These are phyloP conservation scores for Colletotrichum incanum DNA, from an alignment of 2,329 filamentous ascomycete species.

Conservation along the genomic window DNA sequence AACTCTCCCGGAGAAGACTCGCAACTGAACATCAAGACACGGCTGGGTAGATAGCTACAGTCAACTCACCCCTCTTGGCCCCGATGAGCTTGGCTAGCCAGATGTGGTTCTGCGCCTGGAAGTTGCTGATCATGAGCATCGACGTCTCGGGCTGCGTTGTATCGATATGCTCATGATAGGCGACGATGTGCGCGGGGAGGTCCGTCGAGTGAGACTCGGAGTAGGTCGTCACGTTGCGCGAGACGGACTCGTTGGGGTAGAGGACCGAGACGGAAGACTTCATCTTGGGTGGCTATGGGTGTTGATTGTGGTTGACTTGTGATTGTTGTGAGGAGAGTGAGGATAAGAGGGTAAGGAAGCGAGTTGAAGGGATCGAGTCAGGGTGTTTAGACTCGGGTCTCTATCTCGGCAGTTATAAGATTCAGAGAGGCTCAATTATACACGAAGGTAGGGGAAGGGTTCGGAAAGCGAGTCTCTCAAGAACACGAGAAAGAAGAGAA, in stretches of 20 bases:
- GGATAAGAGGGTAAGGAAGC: too few relatives aligned
- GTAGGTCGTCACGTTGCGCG: constrained; percentile 60
- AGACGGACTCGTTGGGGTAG: constrained; percentile 60
- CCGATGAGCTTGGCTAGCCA: constrained; percentile 60
- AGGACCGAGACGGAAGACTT: constrained; percentile 57
- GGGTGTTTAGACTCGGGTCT: not conserved
- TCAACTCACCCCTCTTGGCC: constrained; percentile 56
- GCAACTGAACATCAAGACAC: not conserved
- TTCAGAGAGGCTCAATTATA: not conserved
- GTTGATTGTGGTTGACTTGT: not conserved
- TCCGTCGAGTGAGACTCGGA: constrained; percentile 58
- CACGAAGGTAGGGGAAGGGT: not conserved
- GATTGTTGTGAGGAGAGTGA: not conserved
- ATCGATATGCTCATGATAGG: constrained; percentile 57
- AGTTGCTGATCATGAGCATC: constrained; percentile 59
- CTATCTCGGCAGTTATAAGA: not conserved
- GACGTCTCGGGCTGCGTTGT: constrained; percentile 47
- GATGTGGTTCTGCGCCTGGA: constrained; percentile 58
- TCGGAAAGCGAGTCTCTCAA: not conserved
- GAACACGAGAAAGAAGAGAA: not conserved
- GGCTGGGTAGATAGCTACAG: not conserved
- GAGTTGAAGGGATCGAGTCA: not conserved
- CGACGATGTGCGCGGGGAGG: constrained; percentile 59
- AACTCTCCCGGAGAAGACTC: not conserved
- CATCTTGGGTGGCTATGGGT: constrained; percentile 50